phyloP scores from a whole-genome alignment of 23 red algal species.

The Gracilaria gracilis region DNA sequence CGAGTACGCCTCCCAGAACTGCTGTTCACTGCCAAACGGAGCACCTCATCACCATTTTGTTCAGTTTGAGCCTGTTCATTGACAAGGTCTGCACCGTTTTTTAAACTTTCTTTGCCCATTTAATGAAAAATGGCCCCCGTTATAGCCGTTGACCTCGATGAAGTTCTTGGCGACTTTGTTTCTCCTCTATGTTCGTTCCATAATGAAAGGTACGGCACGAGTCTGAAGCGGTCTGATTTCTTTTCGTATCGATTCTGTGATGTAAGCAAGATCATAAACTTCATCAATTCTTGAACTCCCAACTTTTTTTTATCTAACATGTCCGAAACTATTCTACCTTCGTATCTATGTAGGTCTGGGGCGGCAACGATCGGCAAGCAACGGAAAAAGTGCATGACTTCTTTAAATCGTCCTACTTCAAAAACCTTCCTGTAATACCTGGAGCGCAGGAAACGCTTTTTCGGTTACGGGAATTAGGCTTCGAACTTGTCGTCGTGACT shows the following conservation, averaged over 20 bases:
- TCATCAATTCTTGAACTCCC: neutral
- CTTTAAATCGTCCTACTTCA: conserved; percentile 68
- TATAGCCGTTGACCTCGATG: conserved; percentile 84
- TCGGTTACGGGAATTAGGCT: conserved; percentile 52
- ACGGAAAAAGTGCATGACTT: conserved; percentile 78
- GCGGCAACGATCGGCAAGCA: conserved; percentile 79
- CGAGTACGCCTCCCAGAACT: too few relatives aligned
- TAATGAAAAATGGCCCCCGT: conserved; percentile 19
- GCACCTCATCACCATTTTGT: too few relatives aligned
- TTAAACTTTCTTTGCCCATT: neutral
- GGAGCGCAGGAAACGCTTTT: conserved; percentile 73
- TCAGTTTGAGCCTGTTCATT: too few relatives aligned
- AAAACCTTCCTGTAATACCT: conserved; percentile 61
- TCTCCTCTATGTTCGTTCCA: conserved; percentile 61
- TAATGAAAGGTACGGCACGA: conserved; percentile 68
- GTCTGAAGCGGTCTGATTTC: conserved; percentile 43
- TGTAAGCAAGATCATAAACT: conserved; percentile 28
- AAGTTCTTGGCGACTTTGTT: conserved; percentile 75
- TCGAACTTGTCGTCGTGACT: conserved; percentile 83
- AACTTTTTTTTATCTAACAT: conserved; percentile 27
- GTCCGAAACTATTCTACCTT: conserved; percentile 18
- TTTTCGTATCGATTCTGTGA: conserved; percentile 71
- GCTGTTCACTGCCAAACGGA: too few relatives aligned
- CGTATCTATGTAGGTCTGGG: conserved; percentile 73
- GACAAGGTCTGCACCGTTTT: too few relatives aligned